Percentiles rank a stretch among this genome's conserved stretches.
phyloP scores from a whole-genome alignment of 2,329 filamentous ascomycete species.

The Exophiala bonariae region DNA sequence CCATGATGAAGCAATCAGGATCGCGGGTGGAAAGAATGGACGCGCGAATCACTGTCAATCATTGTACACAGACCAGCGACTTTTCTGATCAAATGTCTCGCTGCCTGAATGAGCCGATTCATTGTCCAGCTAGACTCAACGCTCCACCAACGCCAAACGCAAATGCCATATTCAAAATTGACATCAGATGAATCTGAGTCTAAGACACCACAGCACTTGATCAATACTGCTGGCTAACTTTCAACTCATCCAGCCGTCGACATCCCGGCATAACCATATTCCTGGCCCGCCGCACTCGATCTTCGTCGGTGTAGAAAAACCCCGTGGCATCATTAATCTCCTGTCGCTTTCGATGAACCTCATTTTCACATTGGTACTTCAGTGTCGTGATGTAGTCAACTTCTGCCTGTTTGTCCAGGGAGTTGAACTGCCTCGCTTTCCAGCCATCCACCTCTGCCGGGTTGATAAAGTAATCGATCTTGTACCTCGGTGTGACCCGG shows the following conservation, averaged over 20 bases:
- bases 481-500: constrained; percentile 68
- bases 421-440: constrained; percentile 65
- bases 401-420: constrained; percentile 78
- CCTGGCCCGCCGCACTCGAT: constrained; percentile 72
- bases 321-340: constrained; percentile 77
- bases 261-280: constrained; percentile 62
- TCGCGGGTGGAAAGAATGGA: no score
- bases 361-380: constrained; percentile 70
- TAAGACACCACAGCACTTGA: neutral
- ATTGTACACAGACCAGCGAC: no score
- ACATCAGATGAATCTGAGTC: no score
- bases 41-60: no score
- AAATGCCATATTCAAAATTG: no score
- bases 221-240: constrained; percentile 35
- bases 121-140: no score
- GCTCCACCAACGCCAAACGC: no score
- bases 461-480: constrained; percentile 82
- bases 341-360: constrained; percentile 65
- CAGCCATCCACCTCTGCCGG: constrained; percentile 73
- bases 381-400: constrained; percentile 67
- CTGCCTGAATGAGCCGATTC: no score
- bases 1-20: no score
- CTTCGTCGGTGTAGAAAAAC: constrained; percentile 80
- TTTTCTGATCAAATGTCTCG: no score
- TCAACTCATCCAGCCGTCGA: constrained; percentile 54